Conservation (phyloP, 1,284 basidiomycete genomes). For the Ceratobasidium sp. region DNA sequence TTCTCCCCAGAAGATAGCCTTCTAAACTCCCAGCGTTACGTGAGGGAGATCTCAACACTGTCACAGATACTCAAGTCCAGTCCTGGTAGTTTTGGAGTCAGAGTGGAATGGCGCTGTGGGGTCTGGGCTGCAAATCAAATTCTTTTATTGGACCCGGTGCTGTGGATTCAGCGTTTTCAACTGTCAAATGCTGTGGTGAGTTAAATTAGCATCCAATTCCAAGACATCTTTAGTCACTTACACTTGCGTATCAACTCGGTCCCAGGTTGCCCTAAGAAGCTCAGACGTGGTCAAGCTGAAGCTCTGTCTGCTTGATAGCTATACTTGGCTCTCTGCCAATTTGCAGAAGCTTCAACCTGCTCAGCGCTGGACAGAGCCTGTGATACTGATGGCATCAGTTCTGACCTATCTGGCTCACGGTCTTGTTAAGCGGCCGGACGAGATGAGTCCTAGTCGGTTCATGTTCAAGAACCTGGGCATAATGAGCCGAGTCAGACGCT, state of each 20-base stretch:
- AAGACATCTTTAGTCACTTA: too few species aligned
- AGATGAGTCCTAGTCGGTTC: slow-evolving; percentile 7
- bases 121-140: slow-evolving; percentile 16
- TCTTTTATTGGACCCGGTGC: not conserved
- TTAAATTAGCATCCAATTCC: too few species aligned
- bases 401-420: slow-evolving; percentile 12
- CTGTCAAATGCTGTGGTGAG: not conserved
- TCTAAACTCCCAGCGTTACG: not conserved
- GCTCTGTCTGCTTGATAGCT: not conserved
- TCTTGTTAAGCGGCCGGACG: slow-evolving; percentile 24
- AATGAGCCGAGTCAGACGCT: not conserved
- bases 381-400: not conserved
- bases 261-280: not conserved
- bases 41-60: not conserved
- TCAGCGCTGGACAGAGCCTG: not conserved
- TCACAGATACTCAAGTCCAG: too few species aligned
- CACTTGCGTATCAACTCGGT: too few species aligned
- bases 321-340: not conserved
- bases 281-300: not conserved
- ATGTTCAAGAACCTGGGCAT: slow-evolving; percentile 21
- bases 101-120: slow-evolving; percentile 10
- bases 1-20: slow-evolving; percentile 8
- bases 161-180: not conserved
- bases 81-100: not conserved
- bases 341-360: not conserved